These are phyloP conservation scores for Eleusine coracana DNA, from an alignment of 176 grass and related monocot species.

Conservation along the genomic window DNA sequence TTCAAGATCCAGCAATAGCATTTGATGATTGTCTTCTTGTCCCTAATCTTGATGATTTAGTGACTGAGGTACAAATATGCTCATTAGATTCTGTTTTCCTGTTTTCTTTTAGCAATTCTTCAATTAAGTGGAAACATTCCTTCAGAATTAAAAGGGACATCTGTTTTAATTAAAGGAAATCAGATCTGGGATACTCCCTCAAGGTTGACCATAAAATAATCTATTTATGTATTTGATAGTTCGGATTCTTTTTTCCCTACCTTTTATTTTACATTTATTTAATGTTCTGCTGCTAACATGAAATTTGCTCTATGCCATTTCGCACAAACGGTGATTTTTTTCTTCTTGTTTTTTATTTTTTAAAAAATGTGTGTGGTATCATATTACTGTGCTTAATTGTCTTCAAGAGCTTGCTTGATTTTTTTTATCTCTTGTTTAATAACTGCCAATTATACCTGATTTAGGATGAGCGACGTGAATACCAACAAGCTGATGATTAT, in stretches of 20 bases:
- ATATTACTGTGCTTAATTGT: background rate
- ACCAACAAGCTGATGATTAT: slow-evolving; percentile 39
- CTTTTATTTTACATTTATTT: slow-evolving; percentile 4
- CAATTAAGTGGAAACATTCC: background rate
- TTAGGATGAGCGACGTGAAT: slow-evolving; percentile 32
- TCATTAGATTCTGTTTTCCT: slow-evolving; percentile 12
- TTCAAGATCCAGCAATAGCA: slow-evolving; percentile 33
- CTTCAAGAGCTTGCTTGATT: slow-evolving; percentile 18
- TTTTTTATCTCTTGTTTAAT: slow-evolving; percentile 29
- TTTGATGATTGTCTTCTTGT: slow-evolving; percentile 18
- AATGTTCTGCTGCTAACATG: background rate
- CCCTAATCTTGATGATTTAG: slow-evolving; percentile 28
- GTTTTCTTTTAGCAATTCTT: background rate
- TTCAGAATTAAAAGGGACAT: background rate
- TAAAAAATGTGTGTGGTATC: background rate
- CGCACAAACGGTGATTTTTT: background rate
- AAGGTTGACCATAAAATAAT: background rate
- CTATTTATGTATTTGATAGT: background rate
- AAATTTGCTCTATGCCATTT: background rate
- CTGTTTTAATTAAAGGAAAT: background rate
- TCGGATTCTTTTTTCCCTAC: background rate
- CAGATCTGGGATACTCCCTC: no score
- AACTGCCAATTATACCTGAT: slow-evolving; percentile 24
- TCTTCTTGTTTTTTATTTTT: background rate
- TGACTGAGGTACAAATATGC: slow-evolving; percentile 43